Evolutionary conservation across 2,329 filamentous ascomycete species (phyloP).

Genomic region (Macrophomina pseudophaseolina): DNA sequence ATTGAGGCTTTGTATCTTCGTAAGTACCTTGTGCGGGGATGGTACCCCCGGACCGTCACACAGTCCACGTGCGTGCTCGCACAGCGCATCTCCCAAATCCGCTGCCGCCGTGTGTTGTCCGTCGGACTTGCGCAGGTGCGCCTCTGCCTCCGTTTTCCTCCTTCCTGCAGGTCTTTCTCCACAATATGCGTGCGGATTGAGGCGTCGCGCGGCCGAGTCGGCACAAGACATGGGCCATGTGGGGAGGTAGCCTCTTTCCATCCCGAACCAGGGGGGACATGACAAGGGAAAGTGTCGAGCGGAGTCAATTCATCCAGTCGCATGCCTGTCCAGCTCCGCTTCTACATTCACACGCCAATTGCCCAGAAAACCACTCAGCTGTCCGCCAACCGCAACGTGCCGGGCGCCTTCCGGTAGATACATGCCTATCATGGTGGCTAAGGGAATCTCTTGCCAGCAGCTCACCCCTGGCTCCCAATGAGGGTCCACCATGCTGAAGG

Average conservation of each 20-base stretch:
- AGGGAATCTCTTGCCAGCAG: conserved; percentile 4
- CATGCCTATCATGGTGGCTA: conserved; percentile 4
- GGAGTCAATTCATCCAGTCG: conserved; percentile 6
- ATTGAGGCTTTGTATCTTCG: conserved; percentile 7
- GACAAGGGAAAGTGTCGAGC: neutral
- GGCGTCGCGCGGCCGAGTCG: neutral
- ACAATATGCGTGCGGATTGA: neutral
- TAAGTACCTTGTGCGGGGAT: conserved; percentile 13
- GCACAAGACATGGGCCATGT: neutral
- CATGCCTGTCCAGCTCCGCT: conserved; percentile 17
- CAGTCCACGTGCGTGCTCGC: neutral
- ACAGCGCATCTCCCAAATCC: neutral
- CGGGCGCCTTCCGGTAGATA: conserved; percentile 11
- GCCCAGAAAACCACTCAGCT: conserved; percentile 18
- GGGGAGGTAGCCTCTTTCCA: neutral
- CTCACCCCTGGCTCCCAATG: conserved; percentile 9
- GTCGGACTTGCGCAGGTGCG: no score
- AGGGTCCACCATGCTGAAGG: neutral
- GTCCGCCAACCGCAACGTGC: conserved; percentile 7
- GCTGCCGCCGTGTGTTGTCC: neutral
- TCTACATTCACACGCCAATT: neutral
- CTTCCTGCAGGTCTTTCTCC: no score
- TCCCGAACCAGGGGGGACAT: neutral
- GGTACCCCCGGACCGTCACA: neutral
- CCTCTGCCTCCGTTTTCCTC: no score